phyloP scores from a whole-genome alignment of 2,329 filamentous ascomycete species.

The Aspergillus fischeri region DNA sequence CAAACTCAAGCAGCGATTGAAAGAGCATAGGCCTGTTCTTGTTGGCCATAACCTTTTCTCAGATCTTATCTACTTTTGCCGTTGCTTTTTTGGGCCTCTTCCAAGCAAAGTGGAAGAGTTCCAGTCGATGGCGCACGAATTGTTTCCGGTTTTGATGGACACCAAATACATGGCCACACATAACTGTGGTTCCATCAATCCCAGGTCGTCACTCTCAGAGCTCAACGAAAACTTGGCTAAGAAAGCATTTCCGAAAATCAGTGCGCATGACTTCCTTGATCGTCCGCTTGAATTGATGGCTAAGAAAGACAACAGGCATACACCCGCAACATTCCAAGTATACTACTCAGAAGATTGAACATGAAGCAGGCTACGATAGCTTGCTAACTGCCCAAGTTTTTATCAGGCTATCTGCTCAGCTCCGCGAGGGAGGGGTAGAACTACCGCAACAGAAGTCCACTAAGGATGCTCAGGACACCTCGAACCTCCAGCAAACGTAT shows the following conservation, averaged over 20 bases:
- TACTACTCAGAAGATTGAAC: slow-evolving; percentile 24
- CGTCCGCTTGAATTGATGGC: background rate
- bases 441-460: background rate
- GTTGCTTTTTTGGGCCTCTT: slow-evolving; percentile 55
- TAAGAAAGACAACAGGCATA: slow-evolving; percentile 25
- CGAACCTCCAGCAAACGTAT: background rate
- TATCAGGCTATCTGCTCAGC: slow-evolving; percentile 51
- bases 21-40: slow-evolving; percentile 46
- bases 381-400: slow-evolving; percentile 57
- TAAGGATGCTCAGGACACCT: background rate
- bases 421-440: slow-evolving; percentile 37
- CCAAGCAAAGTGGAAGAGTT: slow-evolving; percentile 56
- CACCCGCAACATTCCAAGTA: slow-evolving; percentile 32
- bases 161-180: slow-evolving; percentile 62
- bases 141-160: slow-evolving; percentile 57
- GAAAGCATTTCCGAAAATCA: slow-evolving; percentile 25
- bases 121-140: slow-evolving; percentile 44
- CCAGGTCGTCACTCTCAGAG: slow-evolving; percentile 33
- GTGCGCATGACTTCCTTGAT: slow-evolving; percentile 17
- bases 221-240: slow-evolving; percentile 23
- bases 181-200: slow-evolving; percentile 50
- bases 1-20: slow-evolving; percentile 39
- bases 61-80: slow-evolving; percentile 59
- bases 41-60: slow-evolving; percentile 63
- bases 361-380: slow-evolving; percentile 63